These are phyloP conservation scores for Apiospora sp. DNA, from an alignment of 2,329 filamentous ascomycete species.

Conservation along the genomic window DNA sequence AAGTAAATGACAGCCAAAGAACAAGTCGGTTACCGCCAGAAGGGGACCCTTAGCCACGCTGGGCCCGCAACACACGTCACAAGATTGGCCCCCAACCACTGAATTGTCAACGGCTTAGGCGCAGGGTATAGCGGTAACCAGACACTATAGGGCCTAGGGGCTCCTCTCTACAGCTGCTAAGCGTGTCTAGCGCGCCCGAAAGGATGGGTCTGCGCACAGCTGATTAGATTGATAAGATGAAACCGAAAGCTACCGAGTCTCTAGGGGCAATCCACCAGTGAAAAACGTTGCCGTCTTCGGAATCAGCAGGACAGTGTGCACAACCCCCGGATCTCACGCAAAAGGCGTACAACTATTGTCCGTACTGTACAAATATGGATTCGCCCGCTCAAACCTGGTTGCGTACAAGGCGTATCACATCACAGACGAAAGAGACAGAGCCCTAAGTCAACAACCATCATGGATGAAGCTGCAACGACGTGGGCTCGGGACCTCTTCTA, in stretches of 20 bases:
- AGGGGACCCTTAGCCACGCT: not conserved
- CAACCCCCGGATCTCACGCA: too few relatives aligned
- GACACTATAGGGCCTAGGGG: not conserved
- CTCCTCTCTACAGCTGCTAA: not conserved
- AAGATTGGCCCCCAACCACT: not conserved
- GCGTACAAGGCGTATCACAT: not conserved
- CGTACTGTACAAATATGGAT: not conserved
- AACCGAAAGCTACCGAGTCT: conserved; percentile 1
- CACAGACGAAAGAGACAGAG: not conserved
- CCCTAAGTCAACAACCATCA: not conserved
- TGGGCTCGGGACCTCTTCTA: conserved; percentile 35
- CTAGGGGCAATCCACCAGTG: not conserved
- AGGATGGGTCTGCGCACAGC: not conserved
- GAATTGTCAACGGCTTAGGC: too few relatives aligned
- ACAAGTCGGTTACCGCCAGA: not conserved
- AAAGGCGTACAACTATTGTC: not conserved
- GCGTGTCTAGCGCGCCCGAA: not conserved
- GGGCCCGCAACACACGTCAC: not conserved
- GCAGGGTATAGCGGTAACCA: not conserved
- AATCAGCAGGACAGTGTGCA: not conserved
- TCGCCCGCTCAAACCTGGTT: not conserved
- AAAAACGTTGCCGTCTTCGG: not conserved
- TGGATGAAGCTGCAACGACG: not conserved
- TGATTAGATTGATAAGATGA: conserved; percentile 22
- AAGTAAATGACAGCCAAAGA: conserved; percentile 2